A percentile compares a stretch with the other conserved stretches of the same genome.
Evolutionary conservation across 2,329 filamentous ascomycete species (phyloP).

Genomic region (Cordyceps javanica): DNA sequence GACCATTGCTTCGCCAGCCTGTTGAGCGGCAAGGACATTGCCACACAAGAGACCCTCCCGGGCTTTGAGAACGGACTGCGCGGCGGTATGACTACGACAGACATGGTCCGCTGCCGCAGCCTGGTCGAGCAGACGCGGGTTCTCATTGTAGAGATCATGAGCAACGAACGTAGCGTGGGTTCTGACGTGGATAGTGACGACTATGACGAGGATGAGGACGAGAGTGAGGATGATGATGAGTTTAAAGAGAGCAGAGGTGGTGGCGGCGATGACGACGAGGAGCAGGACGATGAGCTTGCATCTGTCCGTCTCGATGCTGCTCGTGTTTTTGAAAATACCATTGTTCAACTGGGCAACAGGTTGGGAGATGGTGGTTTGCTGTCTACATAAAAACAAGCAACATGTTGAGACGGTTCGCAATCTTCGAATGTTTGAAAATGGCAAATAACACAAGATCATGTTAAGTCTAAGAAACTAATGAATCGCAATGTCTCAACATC

Average conservation of each 20-base stretch:
- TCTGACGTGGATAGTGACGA: background rate
- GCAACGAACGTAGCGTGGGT: slow-evolving; percentile 23
- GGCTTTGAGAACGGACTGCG: slow-evolving; percentile 59
- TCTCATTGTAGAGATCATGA: slow-evolving; percentile 62
- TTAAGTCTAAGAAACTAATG: background rate
- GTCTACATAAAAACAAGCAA: background rate
- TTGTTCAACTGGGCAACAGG: slow-evolving; percentile 65
- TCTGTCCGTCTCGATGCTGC: slow-evolving; percentile 63
- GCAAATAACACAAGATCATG: background rate
- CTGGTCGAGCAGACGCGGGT: slow-evolving; percentile 72
- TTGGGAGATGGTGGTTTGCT: slow-evolving; percentile 40
- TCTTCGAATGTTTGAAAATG: background rate
- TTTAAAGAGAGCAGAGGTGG: background rate
- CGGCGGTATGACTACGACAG: slow-evolving; percentile 67
- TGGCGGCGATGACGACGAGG: slow-evolving; percentile 17
- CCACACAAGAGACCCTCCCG: slow-evolving; percentile 58
- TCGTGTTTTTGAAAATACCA: slow-evolving; percentile 71
- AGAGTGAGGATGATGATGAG: slow-evolving; percentile 29
- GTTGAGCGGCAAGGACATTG: slow-evolving; percentile 59
- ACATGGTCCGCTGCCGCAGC: slow-evolving; percentile 83
- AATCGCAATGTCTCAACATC: background rate
- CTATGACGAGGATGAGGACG: slow-evolving; percentile 17
- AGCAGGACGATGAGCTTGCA: slow-evolving; percentile 30
- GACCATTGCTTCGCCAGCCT: slow-evolving; percentile 79
- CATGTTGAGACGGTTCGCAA: too few species aligned